Percentiles rank a stretch among this genome's conserved stretches.
Conservation (phyloP, 306 rosid genomes). For the Oxytropis ochrocephala region DNA sequence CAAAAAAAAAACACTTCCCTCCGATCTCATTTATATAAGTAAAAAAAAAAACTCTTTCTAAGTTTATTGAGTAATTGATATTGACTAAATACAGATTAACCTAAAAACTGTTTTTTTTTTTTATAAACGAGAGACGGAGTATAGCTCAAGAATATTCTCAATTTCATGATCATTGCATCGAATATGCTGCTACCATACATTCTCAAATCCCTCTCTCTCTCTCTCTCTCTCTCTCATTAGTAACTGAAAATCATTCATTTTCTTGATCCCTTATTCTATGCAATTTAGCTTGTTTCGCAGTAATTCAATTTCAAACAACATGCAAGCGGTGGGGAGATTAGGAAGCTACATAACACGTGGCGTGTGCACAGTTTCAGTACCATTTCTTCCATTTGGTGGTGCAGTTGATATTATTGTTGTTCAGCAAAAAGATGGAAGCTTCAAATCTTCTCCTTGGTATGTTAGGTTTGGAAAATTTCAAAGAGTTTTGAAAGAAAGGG, state of each 20-base stretch:
- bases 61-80: too few relatives aligned
- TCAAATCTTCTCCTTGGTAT: slow-evolving; percentile 90
- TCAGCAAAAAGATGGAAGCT: slow-evolving; percentile 79
- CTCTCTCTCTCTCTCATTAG: too few relatives aligned
- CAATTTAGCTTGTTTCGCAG: neutral
- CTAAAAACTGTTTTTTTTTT: too few relatives aligned
- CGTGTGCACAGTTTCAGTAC: slow-evolving; percentile 62
- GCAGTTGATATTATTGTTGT: slow-evolving; percentile 93
- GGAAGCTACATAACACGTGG: slow-evolving; percentile 66
- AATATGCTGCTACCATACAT: slow-evolving; percentile 15
- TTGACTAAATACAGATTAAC: too few relatives aligned
- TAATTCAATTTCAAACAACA: neutral
- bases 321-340: slow-evolving; percentile 78
- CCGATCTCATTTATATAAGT: too few relatives aligned
- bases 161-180: neutral
- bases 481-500: slow-evolving; percentile 57
- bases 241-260: too few relatives aligned
- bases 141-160: slow-evolving; percentile 15
- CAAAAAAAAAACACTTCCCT: too few relatives aligned
- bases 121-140: too few relatives aligned
- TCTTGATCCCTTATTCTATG: neutral
- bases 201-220: too few relatives aligned
- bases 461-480: slow-evolving; percentile 85
- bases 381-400: slow-evolving; percentile 87
- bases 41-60: too few relatives aligned